phyloP scores from a whole-genome alignment of 2,329 filamentous ascomycete genomes.

The Apiospora aurea region DNA sequence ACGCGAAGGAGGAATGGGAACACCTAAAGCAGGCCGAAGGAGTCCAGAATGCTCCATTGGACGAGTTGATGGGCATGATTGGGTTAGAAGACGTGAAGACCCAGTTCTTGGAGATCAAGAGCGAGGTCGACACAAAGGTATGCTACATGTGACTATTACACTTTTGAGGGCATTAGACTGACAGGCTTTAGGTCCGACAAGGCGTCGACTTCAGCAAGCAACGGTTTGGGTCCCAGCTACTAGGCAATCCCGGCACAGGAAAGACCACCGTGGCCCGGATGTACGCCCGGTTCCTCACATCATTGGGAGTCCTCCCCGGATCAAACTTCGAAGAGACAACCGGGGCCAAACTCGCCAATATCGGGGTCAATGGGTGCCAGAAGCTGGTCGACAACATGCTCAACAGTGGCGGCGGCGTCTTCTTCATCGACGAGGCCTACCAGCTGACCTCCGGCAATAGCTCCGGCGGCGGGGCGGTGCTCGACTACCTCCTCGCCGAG shows the following conservation, averaged over 20 bases:
- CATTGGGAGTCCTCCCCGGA: conserved; percentile 69
- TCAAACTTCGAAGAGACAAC: conserved; percentile 69
- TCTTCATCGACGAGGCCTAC: conserved; percentile 84
- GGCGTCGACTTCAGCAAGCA: conserved; percentile 60
- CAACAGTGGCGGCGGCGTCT: conserved; percentile 67
- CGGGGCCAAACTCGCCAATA: conserved; percentile 69
- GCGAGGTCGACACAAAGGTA: conserved; percentile 62
- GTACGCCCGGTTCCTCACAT: conserved; percentile 70
- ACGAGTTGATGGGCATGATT: conserved; percentile 73
- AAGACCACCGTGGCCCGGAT: conserved; percentile 80
- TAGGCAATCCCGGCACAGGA: conserved; percentile 75
- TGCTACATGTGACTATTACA: neutral
- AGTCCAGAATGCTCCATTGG: conserved; percentile 60
- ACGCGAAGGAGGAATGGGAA: conserved; percentile 65
- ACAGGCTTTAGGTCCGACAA: conserved; percentile 54
- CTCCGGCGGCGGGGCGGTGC: conserved; percentile 63
- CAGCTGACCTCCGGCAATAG: conserved; percentile 70
- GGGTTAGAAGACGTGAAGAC: conserved; percentile 75
- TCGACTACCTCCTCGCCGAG: conserved; percentile 76
- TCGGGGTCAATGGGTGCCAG: conserved; percentile 65
- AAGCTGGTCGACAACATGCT: conserved; percentile 63
- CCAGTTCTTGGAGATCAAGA: conserved; percentile 68
- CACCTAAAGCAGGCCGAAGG: conserved; percentile 61
- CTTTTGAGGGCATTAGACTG: neutral
- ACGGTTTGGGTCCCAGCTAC: conserved; percentile 66